Base-by-base conservation (phyloP, 768 basidiomycete genomes). In the Pleurotus sapidus region DNA sequence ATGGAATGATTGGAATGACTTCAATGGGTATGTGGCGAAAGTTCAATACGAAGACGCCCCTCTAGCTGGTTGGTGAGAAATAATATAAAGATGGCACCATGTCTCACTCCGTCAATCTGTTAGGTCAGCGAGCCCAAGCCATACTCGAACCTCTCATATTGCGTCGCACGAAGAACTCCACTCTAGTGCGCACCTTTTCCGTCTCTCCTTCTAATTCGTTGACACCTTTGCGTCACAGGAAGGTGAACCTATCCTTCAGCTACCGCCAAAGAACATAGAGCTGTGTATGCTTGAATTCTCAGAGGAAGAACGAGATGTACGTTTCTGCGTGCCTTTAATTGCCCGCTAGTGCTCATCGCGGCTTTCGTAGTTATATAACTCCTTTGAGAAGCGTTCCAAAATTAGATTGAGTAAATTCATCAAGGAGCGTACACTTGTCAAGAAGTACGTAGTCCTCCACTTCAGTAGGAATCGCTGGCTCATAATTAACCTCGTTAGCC, bases 1-100 rank as follows among this genome's bases (percentile, higher is more conserved):
- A 0, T 92, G 79, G 78, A 87, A 87, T 60, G 86, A 89, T 57
- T 93, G 89, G 88, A 66, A 74, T 8, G 71, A 77, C 43, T 94
- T 91, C 71, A 80, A 87, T 56, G 70, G 69, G 3, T 74, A 82
- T 61, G 72, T 88, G 17, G 86, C 75, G 8, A 82, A 74, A 60
- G 65, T 81, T 12, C 87, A 90, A 69, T 65, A 72, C 14, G 70
- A 72, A 18, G 79, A 86, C 59, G 84, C 89, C 0, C 80, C 77
- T 2, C 68, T 88, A 5, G 91, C 91, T 7, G 84, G 84, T 76
- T 12, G 15, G 15, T 57, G 23, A 12, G 30, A 11, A 34, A 11
- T 34, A 30, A 11, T 11, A 34, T 8, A 34, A 34, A 11, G 30
- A 34, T 34, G 9, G 30, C 30, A 11, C 30, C 30, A 34, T 34